Evolutionary conservation across 192 early-diverging fungal species (phyloP).

Genomic region (Pilaira anomala): DNA sequence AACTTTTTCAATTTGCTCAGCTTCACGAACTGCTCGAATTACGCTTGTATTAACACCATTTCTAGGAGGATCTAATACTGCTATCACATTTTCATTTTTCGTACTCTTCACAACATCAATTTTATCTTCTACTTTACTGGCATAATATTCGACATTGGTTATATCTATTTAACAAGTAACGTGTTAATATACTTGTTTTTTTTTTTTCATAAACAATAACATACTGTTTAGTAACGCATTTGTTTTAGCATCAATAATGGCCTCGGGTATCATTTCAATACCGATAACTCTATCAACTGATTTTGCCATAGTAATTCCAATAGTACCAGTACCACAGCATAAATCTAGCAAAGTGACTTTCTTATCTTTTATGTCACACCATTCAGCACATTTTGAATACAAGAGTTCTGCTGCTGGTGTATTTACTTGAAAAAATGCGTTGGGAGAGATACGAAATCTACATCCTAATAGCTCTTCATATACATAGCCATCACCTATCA

Average conservation of each 20-base stretch:
- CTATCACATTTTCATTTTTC: conserved; percentile 55
- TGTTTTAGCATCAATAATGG: conserved; percentile 63
- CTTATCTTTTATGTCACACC: conserved; percentile 30
- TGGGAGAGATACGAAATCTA: conserved; percentile 69
- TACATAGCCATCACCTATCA: conserved; percentile 54
- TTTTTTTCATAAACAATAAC: background rate
- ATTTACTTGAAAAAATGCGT: conserved; percentile 80
- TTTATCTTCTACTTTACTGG: conserved; percentile 62
- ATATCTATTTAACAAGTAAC: conserved; percentile 19
- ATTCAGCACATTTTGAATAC: conserved; percentile 47
- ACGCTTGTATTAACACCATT: conserved; percentile 59
- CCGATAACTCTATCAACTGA: conserved; percentile 65
- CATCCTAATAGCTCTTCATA: conserved; percentile 63
- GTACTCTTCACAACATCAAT: conserved; percentile 27
- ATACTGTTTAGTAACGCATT: conserved; percentile 53
- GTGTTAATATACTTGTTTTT: background rate
- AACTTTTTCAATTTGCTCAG: conserved; percentile 47
- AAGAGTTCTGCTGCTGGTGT: conserved; percentile 63
- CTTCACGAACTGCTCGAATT: conserved; percentile 60
- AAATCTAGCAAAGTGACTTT: conserved; percentile 65
- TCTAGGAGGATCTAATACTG: conserved; percentile 74
- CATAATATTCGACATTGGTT: conserved; percentile 57
- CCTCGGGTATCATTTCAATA: conserved; percentile 61
- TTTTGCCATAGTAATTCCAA: conserved; percentile 70
- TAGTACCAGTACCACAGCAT: conserved; percentile 84